These are phyloP conservation scores for Colletotrichum godetiae DNA, from an alignment of 2,329 filamentous ascomycete species.

Conservation along the genomic window DNA sequence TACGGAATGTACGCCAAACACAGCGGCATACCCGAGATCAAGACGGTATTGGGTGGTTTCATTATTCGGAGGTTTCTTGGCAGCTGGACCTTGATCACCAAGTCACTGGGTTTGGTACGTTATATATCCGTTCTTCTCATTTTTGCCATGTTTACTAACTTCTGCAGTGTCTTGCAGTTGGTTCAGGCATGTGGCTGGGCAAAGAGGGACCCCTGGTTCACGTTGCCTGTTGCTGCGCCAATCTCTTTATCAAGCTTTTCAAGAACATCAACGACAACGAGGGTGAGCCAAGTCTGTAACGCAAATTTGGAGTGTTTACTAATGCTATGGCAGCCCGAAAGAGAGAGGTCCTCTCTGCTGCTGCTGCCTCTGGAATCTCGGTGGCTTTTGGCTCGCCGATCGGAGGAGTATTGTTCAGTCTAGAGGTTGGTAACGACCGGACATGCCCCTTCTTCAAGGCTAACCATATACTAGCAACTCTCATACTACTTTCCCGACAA, in stretches of 20 bases:
- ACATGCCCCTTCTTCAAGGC: neutral
- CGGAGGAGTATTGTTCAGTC: conserved; percentile 92
- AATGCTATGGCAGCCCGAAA: conserved; percentile 75
- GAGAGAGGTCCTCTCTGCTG: conserved; percentile 91
- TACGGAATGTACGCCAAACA: conserved; percentile 92
- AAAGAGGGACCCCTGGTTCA: conserved; percentile 97
- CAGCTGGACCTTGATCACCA: conserved; percentile 87
- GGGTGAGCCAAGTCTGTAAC: conserved; percentile 59
- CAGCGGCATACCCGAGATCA: conserved; percentile 97
- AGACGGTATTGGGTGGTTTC: conserved; percentile 93
- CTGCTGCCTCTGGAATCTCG: conserved; percentile 91
- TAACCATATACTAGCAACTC: conserved; percentile 71
- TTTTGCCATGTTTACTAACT: conserved; percentile 40
- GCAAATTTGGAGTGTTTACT: neutral
- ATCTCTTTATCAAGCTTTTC: conserved; percentile 92
- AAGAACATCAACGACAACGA: conserved; percentile 86
- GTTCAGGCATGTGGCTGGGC: conserved; percentile 94
- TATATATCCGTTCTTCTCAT: conserved; percentile 5
- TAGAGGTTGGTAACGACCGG: conserved; percentile 70
- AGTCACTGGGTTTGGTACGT: conserved; percentile 85
- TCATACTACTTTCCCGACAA: conserved; percentile 99
- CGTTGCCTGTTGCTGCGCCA: conserved; percentile 96
- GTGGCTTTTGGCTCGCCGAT: conserved; percentile 96
- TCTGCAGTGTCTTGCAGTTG: conserved; percentile 84
- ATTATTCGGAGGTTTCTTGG: conserved; percentile 90